Evolutionary conservation across 108 stramenopile genomes (phyloP), one percentile per base, ranked within the genome.

Genomic region (Nitzschia sp.): DNA sequence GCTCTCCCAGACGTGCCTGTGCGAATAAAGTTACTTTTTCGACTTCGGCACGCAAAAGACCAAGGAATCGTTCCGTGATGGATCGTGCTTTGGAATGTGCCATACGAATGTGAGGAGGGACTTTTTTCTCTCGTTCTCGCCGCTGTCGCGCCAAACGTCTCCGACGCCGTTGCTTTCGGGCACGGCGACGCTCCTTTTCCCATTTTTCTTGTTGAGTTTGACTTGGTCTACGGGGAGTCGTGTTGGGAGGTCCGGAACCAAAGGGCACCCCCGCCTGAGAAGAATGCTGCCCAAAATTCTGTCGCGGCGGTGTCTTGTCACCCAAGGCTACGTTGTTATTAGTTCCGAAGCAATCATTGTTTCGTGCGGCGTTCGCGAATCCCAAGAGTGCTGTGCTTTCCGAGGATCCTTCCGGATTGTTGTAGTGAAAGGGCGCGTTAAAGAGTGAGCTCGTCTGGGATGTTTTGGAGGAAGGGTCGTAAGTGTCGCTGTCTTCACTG

Each of bases 11-110:
- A 44, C 84, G 77, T 8, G 84, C 53, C 54, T 83, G 81, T 27
- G 80, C 78, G 60, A 92, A 92, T 15, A 94, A 63, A 9, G 82
- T 80, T 0, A 94, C 86, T 71, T 91, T 94, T 68, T 94, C 92
- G 3, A 85, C 85, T 77, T 94, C 92, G 19, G 76, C 73, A n/a
- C 83, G 76, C 33, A 94, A 68, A 34, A 87, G 73, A 17, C 80
- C 77, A 23, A 83, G 61, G 65, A 94, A 94, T 45, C 79, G 73
- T 61, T 80, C 85, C 0, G 87, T 85, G 41, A 88, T 81, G 46
- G 73, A 76, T 23, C 80, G 60, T 29, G 83, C 72, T 64, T 89
- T 89, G 3, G 63, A 60, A 73, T 94, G 90, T 0, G 93, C 88
- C 13, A 68, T 53, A 9, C 88, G 83, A 25, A 93, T 55, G 59